phyloP scores from a whole-genome alignment of 2,329 filamentous ascomycete genomes.

The Fusarium secorum region DNA sequence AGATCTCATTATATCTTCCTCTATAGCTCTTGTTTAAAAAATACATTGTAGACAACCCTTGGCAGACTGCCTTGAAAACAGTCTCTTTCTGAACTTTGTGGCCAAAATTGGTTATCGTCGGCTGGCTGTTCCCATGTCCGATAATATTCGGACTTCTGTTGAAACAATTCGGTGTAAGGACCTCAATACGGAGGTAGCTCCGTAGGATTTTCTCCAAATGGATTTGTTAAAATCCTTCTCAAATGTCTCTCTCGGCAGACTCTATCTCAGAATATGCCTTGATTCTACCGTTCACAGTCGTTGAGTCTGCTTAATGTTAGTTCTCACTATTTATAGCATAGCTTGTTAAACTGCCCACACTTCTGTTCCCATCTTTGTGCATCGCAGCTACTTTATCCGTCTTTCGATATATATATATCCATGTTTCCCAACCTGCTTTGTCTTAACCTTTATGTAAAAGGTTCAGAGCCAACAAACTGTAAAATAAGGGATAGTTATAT shows the following conservation, averaged over 20 bases:
- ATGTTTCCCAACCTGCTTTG: not conserved
- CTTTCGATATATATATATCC: no score
- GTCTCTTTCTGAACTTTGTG: not conserved
- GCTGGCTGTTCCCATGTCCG: not conserved
- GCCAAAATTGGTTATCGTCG: not conserved
- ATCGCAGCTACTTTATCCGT: not conserved
- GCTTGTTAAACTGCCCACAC: not conserved
- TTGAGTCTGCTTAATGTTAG: not conserved
- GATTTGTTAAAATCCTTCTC: not conserved
- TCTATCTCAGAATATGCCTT: not conserved
- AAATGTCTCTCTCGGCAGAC: not conserved
- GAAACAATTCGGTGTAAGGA: not conserved
- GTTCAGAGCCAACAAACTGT: no score
- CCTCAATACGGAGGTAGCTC: not conserved
- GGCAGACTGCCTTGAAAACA: not conserved
- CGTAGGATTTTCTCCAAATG: not conserved
- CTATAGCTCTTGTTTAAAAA: not conserved
- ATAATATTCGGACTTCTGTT: not conserved
- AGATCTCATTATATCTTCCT: no score
- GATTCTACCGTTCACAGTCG: not conserved
- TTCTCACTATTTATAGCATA: fast-evolving
- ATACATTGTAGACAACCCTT: not conserved
- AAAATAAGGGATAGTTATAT: no score
- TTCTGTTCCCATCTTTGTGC: not conserved
- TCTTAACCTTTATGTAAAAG: not conserved